Percentiles rank a stretch among this genome's conserved stretches.
These are phyloP conservation scores for Ocimum tenuiflorum DNA, from an alignment of 257 asterid genomes.

Conservation along the genomic window DNA sequence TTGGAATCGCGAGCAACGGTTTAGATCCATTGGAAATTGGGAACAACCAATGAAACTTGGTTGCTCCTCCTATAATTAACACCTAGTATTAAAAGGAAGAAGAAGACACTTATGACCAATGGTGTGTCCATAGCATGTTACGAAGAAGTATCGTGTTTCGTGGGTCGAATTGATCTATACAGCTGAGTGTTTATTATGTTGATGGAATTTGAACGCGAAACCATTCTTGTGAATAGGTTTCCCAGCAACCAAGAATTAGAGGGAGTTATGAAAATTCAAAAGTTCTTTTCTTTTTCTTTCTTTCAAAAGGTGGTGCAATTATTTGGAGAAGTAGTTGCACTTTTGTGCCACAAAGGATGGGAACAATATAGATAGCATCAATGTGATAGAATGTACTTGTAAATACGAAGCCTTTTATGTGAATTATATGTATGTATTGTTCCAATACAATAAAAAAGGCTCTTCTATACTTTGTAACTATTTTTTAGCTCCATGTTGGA, in stretches of 20 bases:
- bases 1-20: slow-evolving; percentile 19
- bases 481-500: no score
- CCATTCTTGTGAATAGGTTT: slow-evolving; percentile 27
- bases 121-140: background rate
- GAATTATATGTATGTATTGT: background rate
- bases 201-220: slow-evolving; percentile 17
- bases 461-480: background rate
- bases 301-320: background rate
- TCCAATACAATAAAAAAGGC: slow-evolving; percentile 9
- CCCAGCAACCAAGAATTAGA: slow-evolving; percentile 29
- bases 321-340: slow-evolving; percentile 15
- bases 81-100: background rate
- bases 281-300: background rate
- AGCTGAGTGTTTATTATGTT: slow-evolving; percentile 17
- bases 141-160: slow-evolving; percentile 18
- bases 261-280: slow-evolving; percentile 9
- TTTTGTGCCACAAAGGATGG: slow-evolving; percentile 13
- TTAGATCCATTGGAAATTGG: slow-evolving; percentile 11
- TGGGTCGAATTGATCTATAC: slow-evolving; percentile 1
- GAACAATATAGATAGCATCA: slow-evolving; percentile 4
- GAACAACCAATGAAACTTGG: background rate
- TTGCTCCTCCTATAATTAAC: background rate
- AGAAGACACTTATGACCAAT: background rate
- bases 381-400: slow-evolving; percentile 12
- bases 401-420: slow-evolving; percentile 3